These are phyloP conservation scores for Didymella pomorum DNA, from an alignment of 2,329 filamentous ascomycete species.

Conservation along the genomic window DNA sequence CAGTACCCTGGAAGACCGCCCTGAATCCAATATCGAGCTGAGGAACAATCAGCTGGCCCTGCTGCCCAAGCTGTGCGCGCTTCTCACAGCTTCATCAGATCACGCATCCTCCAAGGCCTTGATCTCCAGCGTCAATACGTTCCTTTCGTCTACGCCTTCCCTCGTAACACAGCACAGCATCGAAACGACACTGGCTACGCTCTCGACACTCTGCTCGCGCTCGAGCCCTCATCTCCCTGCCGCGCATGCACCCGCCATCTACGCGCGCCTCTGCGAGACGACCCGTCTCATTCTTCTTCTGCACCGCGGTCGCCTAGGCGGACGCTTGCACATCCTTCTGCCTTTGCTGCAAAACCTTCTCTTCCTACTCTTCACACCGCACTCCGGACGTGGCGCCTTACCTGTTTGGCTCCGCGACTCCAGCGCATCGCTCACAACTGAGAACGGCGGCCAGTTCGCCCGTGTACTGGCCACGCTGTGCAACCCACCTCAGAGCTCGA, in stretches of 20 bases:
- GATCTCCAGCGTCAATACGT: constrained; percentile 60
- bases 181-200: constrained; percentile 51
- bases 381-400: constrained; percentile 40
- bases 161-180: constrained; percentile 55
- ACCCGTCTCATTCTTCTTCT: constrained; percentile 63
- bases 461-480: constrained; percentile 67
- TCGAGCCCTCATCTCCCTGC: constrained; percentile 39
- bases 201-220: constrained; percentile 48
- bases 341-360: constrained; percentile 64
- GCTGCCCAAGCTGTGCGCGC: constrained; percentile 35
- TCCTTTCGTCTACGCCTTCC: constrained; percentile 45
- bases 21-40: constrained; percentile 30
- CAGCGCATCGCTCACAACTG: constrained; percentile 42
- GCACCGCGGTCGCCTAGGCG: constrained; percentile 65
- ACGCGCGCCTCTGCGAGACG: constrained; percentile 62
- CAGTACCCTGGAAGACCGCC: constrained; percentile 39
- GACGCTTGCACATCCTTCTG: constrained; percentile 67
- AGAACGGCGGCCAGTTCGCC: constrained; percentile 60
- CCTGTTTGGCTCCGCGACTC: constrained; percentile 44
- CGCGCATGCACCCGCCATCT: constrained; percentile 54
- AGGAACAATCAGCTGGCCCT: constrained; percentile 41
- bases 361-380: constrained; percentile 62
- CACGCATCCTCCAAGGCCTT: constrained; percentile 61
- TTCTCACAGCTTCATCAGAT: constrained; percentile 59
- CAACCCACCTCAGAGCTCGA: constrained; percentile 64